These are phyloP conservation scores for Porodaedalea pini DNA, from an alignment of 1,284 basidiomycete species.

Conservation along the genomic window DNA sequence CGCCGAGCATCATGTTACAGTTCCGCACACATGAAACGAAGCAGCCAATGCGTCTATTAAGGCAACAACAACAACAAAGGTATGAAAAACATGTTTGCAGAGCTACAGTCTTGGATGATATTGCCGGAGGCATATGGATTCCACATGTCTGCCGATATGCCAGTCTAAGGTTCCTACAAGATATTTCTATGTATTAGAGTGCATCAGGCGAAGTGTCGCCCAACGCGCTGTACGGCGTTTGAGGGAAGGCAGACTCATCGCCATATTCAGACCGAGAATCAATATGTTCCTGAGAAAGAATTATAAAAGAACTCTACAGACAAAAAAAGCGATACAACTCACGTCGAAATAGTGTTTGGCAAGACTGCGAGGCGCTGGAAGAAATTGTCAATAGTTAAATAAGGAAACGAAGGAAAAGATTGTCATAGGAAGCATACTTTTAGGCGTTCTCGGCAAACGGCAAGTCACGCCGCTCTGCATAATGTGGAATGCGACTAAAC, in stretches of 20 bases:
- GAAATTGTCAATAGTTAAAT: slow-evolving; percentile 26
- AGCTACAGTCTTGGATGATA: too few species aligned
- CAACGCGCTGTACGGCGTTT: slow-evolving; percentile 61
- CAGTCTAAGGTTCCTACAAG: neutral
- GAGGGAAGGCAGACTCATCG: slow-evolving; percentile 58
- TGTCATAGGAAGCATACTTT: slow-evolving; percentile 52
- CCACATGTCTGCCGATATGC: too few species aligned
- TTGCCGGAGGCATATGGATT: too few species aligned
- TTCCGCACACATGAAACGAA: too few species aligned
- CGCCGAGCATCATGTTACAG: too few species aligned
- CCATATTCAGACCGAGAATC: slow-evolving; percentile 68
- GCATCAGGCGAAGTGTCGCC: slow-evolving; percentile 79
- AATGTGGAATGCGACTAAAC: slow-evolving; percentile 89
- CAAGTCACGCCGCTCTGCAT: slow-evolving; percentile 83
- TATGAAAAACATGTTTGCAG: too few species aligned
- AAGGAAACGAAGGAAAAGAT: slow-evolving; percentile 9
- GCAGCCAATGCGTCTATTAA: too few species aligned
- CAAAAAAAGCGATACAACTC: slow-evolving; percentile 28
- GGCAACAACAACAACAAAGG: too few species aligned
- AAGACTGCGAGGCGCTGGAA: slow-evolving; percentile 78
- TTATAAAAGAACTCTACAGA: neutral
- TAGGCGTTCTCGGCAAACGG: slow-evolving; percentile 82
- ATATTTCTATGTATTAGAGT: slow-evolving; percentile 35
- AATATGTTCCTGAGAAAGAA: slow-evolving; percentile 58
- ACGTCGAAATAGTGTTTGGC: slow-evolving; percentile 95